Base-by-base conservation (phyloP, 2,329 filamentous ascomycete species). In the Talaromyces sp. region DNA sequence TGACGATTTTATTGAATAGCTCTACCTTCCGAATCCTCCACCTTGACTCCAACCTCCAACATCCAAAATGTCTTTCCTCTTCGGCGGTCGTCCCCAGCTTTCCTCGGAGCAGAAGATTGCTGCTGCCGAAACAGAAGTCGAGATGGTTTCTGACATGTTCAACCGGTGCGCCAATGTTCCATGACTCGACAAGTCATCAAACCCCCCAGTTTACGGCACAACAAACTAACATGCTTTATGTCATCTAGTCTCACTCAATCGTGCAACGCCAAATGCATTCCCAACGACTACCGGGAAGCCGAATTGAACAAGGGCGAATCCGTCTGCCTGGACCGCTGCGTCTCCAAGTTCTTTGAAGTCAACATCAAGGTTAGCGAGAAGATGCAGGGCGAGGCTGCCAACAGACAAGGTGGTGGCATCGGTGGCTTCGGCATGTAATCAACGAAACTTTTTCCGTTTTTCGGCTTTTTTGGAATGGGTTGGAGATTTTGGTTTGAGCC, bases 231-330 rank as follows among this genome's bases (percentile, higher is more conserved):
- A 27, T 22, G 19, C 13, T 22, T 3, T 51, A 25, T 39, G 4
- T 51, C 25, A 13, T 51, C 19, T 58, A 96, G 92, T 66, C 85
- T 98, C 66, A 88, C 92, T 72, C 88, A 91, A 78, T 90, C 91
- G 65, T 99, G 95, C 86, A 87, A 90, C 68, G 87, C 89, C 76
- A 99, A 99, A 83, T 99, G 95, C 81, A 86, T 99, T 69, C 93
- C 93, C 65, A 84, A 82, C 72, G 88, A 93, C 71, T 99, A 98
- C 86, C 92, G 92, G 76, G 95, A 99, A 82, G 87, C 86, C 77
- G 93, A 99, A 71, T 88, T 99, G 72, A 96, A 97, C 86, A 99
- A 99, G 83, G 96, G 93, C 84, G 95, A 99, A 81, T 92, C 90
- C 69, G 95, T 99, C 70, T 99, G 96, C 82, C 88, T 99, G 70